Percentiles rank a stretch among this genome's conserved stretches.
These are phyloP conservation scores for Kondoa subrosea DNA, from an alignment of 768 basidiomycete species.

Conservation along the genomic window DNA sequence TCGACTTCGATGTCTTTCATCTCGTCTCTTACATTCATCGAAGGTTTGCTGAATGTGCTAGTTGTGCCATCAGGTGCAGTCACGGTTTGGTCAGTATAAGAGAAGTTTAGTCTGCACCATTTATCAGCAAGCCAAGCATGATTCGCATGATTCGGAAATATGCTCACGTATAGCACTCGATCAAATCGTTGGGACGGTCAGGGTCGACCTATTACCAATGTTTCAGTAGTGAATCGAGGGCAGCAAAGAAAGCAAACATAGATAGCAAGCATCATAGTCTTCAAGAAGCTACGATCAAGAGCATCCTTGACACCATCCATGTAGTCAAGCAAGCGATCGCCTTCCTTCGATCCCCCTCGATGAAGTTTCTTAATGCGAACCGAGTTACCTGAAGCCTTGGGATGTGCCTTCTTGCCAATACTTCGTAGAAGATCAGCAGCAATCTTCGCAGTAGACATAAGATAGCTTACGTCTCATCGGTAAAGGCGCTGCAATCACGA, in stretches of 20 bases:
- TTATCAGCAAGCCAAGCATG: background rate
- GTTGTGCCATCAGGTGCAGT: background rate
- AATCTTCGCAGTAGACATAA: no score
- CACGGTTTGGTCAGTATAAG: background rate
- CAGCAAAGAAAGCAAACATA: background rate
- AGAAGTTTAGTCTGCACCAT: background rate
- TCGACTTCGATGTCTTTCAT: background rate
- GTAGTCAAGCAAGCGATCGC: background rate
- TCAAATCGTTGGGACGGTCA: background rate
- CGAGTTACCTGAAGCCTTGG: background rate
- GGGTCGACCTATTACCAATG: background rate
- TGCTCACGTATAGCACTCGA: background rate
- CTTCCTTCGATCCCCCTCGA: background rate
- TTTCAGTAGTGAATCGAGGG: background rate
- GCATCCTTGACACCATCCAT: background rate
- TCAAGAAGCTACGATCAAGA: background rate
- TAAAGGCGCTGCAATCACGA: background rate
- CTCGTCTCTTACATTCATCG: background rate
- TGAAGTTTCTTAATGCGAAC: background rate
- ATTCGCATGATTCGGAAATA: background rate
- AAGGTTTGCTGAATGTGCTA: background rate
- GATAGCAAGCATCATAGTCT: background rate
- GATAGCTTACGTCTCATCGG: background rate
- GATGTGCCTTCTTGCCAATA: background rate
- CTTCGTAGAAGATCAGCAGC: background rate